Conservation (phyloP, 192 early-diverging fungal genomes). For the Chytriomyces sp. region DNA sequence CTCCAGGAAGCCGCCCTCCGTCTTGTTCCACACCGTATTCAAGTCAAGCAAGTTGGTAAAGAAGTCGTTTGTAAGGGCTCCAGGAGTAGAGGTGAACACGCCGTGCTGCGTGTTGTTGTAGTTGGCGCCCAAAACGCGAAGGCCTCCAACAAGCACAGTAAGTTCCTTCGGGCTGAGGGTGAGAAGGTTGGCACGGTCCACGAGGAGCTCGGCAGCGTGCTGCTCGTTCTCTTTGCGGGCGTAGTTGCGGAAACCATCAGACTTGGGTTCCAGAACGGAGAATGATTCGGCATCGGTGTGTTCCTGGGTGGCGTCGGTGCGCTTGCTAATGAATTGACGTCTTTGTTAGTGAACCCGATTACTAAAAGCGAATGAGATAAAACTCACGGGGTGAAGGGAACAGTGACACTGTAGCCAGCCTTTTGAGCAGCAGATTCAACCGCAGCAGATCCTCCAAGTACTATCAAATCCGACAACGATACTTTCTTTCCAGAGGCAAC, state of each 20-base stretch:
- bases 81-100: slow-evolving; percentile 20
- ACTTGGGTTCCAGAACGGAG: slow-evolving; percentile 3
- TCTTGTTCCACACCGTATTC: slow-evolving; percentile 6
- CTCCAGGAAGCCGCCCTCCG: background rate
- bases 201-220: slow-evolving; percentile 8
- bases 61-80: slow-evolving; percentile 32
- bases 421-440: slow-evolving; percentile 28
- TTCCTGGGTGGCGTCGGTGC: slow-evolving; percentile 24
- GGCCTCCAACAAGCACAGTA: slow-evolving; percentile 29
- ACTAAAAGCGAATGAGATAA: background rate
- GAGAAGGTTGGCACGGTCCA: slow-evolving; percentile 25
- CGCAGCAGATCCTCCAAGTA: slow-evolving; percentile 38
- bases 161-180: slow-evolving; percentile 25
- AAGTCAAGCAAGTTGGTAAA: slow-evolving; percentile 36
- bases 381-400: slow-evolving; percentile 7
- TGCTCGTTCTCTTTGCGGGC: background rate
- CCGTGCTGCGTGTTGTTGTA: slow-evolving; percentile 9
- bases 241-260: slow-evolving; percentile 29
- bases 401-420: background rate
- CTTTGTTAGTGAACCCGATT: background rate
- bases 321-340: slow-evolving; percentile 5
- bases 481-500: slow-evolving; percentile 51
- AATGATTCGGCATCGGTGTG: slow-evolving; percentile 19
- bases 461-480: slow-evolving; percentile 66
- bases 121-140: slow-evolving; percentile 34